Percentiles rank a stretch among this genome's conserved stretches.
phyloP scores from a whole-genome alignment of 306 rosid species.

The Geum urbanum region DNA sequence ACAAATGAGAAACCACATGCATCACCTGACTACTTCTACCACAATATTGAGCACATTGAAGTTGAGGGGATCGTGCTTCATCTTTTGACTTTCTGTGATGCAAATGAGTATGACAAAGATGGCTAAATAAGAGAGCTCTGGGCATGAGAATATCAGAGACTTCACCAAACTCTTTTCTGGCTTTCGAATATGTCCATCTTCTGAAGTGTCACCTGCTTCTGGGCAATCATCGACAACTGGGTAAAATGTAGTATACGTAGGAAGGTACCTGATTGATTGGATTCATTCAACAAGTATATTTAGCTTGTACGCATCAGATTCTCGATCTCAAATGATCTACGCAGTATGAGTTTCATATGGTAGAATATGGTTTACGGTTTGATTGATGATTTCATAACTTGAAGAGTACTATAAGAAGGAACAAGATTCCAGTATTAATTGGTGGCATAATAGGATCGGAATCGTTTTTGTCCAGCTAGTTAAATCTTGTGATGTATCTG shows the following conservation, averaged over 20 bases:
- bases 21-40: conserved; percentile 54
- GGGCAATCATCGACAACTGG: conserved; percentile 26
- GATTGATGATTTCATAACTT: background rate
- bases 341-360: background rate
- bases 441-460: no score
- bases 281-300: background rate
- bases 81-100: conserved; percentile 51
- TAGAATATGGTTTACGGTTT: background rate
- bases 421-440: no score
- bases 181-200: conserved; percentile 13
- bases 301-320: background rate
- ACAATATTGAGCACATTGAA: conserved; percentile 54
- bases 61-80: conserved; percentile 70
- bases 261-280: conserved; percentile 53
- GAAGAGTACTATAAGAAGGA: no score
- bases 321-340: background rate
- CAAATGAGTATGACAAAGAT: conserved; percentile 59
- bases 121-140: conserved; percentile 51
- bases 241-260: conserved; percentile 47
- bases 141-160: conserved; percentile 41
- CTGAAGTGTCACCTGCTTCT: background rate
- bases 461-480: no score
- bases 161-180: conserved; percentile 24
- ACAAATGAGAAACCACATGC: background rate
- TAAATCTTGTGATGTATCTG: no score